Conservation (phyloP, 192 early-diverging fungal species). For the Umbelopsis ramanniana region DNA sequence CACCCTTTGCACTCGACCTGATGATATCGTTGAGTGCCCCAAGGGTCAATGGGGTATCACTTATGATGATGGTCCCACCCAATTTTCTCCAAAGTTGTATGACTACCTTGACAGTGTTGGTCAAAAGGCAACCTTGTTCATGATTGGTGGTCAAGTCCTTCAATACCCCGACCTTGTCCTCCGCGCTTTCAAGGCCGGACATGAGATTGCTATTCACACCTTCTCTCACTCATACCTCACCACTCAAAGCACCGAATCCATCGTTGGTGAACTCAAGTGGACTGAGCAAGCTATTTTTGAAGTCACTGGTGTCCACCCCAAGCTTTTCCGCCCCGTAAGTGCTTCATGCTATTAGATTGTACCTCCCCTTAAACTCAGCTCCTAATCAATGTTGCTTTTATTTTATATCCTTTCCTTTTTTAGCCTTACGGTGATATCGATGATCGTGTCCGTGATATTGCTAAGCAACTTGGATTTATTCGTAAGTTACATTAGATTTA, state of each 20-base stretch:
- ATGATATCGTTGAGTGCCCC: slow-evolving; percentile 48
- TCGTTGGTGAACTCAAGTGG: slow-evolving; percentile 73
- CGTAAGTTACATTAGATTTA: slow-evolving; percentile 29
- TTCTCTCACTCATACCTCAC: slow-evolving; percentile 65
- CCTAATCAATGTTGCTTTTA: background rate
- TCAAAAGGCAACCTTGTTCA: slow-evolving; percentile 59
- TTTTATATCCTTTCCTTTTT: slow-evolving; percentile 1
- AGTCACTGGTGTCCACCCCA: slow-evolving; percentile 50
- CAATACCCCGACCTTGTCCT: slow-evolving; percentile 45
- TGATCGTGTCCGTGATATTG: slow-evolving; percentile 62
- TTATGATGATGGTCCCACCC: slow-evolving; percentile 62
- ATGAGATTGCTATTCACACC: slow-evolving; percentile 50
- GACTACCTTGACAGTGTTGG: slow-evolving; percentile 45
- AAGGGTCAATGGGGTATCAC: slow-evolving; percentile 60
- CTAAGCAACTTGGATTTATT: slow-evolving; percentile 52
- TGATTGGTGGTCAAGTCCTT: slow-evolving; percentile 55
- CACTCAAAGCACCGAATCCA: slow-evolving; percentile 63
- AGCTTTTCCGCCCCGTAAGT: slow-evolving; percentile 50
- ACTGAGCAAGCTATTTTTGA: slow-evolving; percentile 63
- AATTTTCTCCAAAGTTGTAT: slow-evolving; percentile 47
- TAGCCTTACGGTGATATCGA: slow-evolving; percentile 72
- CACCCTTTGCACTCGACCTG: slow-evolving; percentile 44
- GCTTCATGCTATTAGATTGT: background rate
- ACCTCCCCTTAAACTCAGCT: background rate
- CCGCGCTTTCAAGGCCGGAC: slow-evolving; percentile 41